Evolutionary conservation across 495 filamentous ascomycete species (phyloP).

Genomic region (Lindgomyces ingoldianus): DNA sequence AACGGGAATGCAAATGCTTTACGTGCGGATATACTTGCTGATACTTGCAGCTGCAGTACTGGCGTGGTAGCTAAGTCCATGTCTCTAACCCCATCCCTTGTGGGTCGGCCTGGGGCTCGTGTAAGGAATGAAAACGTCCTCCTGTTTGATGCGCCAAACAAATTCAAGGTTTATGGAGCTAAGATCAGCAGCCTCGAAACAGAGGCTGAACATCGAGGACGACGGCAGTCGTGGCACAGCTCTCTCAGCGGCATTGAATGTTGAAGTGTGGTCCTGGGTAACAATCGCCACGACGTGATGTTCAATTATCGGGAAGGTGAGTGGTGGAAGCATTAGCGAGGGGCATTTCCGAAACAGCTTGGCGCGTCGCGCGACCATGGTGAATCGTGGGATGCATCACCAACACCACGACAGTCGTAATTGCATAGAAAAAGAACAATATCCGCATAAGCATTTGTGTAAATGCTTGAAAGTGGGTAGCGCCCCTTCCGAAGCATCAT

Average conservation of each 20-base stretch:
- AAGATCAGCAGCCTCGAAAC: neutral
- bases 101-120: neutral
- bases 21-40: slow-evolving; percentile 7
- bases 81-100: neutral
- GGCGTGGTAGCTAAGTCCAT: neutral
- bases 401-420: neutral
- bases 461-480: neutral
- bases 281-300: neutral
- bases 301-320: neutral
- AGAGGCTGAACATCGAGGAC: neutral
- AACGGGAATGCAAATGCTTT: slow-evolving; percentile 21
- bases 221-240: too few relatives aligned
- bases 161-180: neutral
- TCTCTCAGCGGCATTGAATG: too few relatives aligned
- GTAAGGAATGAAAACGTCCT: neutral
- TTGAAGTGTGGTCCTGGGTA: too few relatives aligned
- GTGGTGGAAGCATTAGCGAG: neutral
- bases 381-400: slow-evolving; percentile 12
- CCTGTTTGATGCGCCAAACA: neutral
- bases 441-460: neutral
- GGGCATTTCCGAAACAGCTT: slow-evolving; percentile 12
- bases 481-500: neutral
- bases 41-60: neutral
- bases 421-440: neutral
- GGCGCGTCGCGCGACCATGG: slow-evolving; percentile 4